Base-by-base conservation (phyloP, 352 stramenopile species). In the Thalassiosira hispida region DNA sequence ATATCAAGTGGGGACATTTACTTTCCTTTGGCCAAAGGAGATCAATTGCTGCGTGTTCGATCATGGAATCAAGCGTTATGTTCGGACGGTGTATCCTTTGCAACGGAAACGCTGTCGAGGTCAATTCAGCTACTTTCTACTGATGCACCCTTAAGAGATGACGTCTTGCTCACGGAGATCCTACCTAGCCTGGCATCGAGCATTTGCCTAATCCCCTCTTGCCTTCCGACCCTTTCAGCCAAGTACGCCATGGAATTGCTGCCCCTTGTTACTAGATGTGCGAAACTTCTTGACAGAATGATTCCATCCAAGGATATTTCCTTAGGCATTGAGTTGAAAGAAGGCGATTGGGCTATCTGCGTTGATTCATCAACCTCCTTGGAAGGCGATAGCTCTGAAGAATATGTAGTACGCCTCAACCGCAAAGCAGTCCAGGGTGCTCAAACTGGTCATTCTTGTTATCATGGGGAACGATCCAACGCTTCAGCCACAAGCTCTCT, bases 201-300 rank as follows among this genome's bases (percentile, higher is more conserved):
- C 16, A 71, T 94, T 55, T 91, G 79, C 56, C 73, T 93, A 31
- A 75, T 92, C 42, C 87, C 87, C 38, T 79, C 81, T 12, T 91
- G 75, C 8, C 89, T 94, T 74, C 89, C 89, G 27, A 80, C 83
- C 56, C 64, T 94, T 40, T 93, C 89, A 29, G 44, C 79, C 27
- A 79, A 87, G 57, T 90, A 81, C 79, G 85, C 85, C 44, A 78
- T 91, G 38, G 67, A 81, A 46, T 51, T 93, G 8, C 52, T 94
- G 52, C 84, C 87, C 38, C 42, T 87, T 68, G 47, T 93, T 25
- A 86, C 79, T 2, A 70, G 83, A 62, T 88, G 80, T 68, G 77
- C 88, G 20, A 79, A 80, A 60, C 18, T 79, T 40, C 27, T 88
- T 53, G 71, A 88, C 51, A 71, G 64, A 23, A 62, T 81, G 9